Conservation (phyloP, 108 stramenopile genomes). For the Pinguiococcus pyrenoidosus region DNA sequence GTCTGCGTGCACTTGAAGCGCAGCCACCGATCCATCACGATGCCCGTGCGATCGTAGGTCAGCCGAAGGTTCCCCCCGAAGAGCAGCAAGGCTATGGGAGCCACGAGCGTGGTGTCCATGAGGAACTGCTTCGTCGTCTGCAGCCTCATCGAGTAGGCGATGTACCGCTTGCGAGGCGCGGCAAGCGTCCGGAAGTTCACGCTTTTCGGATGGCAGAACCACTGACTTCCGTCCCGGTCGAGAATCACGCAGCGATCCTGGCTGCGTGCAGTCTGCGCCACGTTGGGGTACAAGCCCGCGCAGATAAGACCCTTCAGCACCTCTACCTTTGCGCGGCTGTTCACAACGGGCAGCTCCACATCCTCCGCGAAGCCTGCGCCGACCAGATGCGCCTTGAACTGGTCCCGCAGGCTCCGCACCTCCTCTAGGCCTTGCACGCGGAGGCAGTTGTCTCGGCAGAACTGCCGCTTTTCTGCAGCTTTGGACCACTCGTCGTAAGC, state of each 20-base stretch:
- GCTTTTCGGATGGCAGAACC: neutral
- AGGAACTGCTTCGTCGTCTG: too few relatives aligned
- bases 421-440: too few relatives aligned
- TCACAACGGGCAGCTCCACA: slow-evolving; percentile 3
- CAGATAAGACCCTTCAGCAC: slow-evolving; percentile 47
- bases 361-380: slow-evolving; percentile 38
- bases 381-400: slow-evolving; percentile 34
- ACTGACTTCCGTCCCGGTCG: neutral
- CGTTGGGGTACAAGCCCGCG: slow-evolving; percentile 53
- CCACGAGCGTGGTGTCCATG: too few relatives aligned
- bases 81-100: too few relatives aligned
- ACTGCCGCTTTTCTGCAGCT: slow-evolving; percentile 9
- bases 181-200: neutral
- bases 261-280: too few relatives aligned
- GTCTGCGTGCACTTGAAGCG: neutral
- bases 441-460: slow-evolving; percentile 29
- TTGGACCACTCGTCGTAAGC: slow-evolving; percentile 3
- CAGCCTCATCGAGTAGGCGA: too few relatives aligned
- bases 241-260: neutral
- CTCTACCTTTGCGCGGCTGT: slow-evolving; percentile 38
- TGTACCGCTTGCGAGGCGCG: too few relatives aligned
- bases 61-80: neutral
- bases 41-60: neutral
- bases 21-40: neutral
- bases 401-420: slow-evolving; percentile 29